Evolutionary conservation across 2,329 filamentous ascomycete species (phyloP).

Genomic region (Calonectria montana): DNA sequence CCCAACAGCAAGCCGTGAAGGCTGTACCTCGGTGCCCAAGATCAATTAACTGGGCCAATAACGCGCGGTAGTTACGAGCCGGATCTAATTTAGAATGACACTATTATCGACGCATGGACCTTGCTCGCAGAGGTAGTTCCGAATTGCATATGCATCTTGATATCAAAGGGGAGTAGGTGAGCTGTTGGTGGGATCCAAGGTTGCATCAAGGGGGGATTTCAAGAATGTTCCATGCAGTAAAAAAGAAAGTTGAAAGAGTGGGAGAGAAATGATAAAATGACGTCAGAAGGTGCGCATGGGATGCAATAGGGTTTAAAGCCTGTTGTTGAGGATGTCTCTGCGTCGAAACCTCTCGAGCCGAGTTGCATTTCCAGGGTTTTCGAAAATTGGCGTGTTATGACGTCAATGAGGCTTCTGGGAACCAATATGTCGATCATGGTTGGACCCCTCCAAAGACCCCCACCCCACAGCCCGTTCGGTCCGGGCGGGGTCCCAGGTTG

Average conservation of each 20-base stretch:
- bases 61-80: background rate
- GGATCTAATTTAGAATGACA: background rate
- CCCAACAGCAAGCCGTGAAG: background rate
- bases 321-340: background rate
- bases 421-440: conserved; percentile 22
- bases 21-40: background rate
- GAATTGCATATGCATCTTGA: background rate
- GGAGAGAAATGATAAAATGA: background rate
- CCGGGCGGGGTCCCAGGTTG: conserved; percentile 23
- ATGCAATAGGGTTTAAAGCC: background rate
- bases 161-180: background rate
- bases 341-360: background rate
- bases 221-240: background rate
- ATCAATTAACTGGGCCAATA: background rate
- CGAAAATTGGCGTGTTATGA: conserved; percentile 22
- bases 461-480: conserved; percentile 18
- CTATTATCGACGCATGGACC: background rate
- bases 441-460: background rate
- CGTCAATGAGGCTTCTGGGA: conserved; percentile 39
- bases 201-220: background rate
- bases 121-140: background rate
- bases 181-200: background rate
- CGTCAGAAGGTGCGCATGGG: background rate
- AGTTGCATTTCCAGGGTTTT: background rate
- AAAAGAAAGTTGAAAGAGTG: background rate